Conservation (phyloP, 2,329 filamentous ascomycete species). For the Aspergillus intermedius region DNA sequence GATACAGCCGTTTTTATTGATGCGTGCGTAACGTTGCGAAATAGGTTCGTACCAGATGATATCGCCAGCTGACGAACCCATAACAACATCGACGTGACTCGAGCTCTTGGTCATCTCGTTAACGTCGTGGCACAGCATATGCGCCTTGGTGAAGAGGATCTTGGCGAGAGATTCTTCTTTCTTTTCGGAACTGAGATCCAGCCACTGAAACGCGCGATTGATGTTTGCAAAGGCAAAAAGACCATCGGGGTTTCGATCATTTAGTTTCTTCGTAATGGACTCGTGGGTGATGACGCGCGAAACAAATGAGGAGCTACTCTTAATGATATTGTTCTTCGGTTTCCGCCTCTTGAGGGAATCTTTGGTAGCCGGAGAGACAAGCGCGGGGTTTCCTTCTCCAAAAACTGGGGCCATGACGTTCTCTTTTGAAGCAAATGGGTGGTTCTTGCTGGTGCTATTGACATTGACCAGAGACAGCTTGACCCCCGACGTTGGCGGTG, state of each 20-base stretch:
- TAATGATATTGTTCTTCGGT: slow-evolving; percentile 96
- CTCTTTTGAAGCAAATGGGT: slow-evolving; percentile 42
- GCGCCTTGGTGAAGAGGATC: slow-evolving; percentile 92
- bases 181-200: slow-evolving; percentile 67
- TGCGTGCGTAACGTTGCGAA: slow-evolving; percentile 85
- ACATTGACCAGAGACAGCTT: slow-evolving; percentile 73
- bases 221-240: slow-evolving; percentile 91
- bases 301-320: slow-evolving; percentile 97
- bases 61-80: slow-evolving; percentile 94
- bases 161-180: slow-evolving; percentile 88
- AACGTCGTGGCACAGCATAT: slow-evolving; percentile 89
- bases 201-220: slow-evolving; percentile 92
- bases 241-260: slow-evolving; percentile 70
- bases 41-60: slow-evolving; percentile 99
- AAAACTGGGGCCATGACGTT: slow-evolving; percentile 58
- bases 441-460: slow-evolving; percentile 52
- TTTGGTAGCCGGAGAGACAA: slow-evolving; percentile 60
- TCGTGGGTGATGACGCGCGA: slow-evolving; percentile 94
- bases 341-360: slow-evolving; percentile 69
- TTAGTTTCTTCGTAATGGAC: slow-evolving; percentile 66
- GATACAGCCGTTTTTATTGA: slow-evolving; percentile 95
- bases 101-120: slow-evolving; percentile 74
- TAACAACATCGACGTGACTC: slow-evolving; percentile 79
- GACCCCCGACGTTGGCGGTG: slow-evolving; percentile 77
- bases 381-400: slow-evolving; percentile 74